Evolutionary conservation across 495 filamentous ascomycete species (phyloP), one percentile per base, ranked within the genome.

Genomic region (Neurospora sp.): DNA sequence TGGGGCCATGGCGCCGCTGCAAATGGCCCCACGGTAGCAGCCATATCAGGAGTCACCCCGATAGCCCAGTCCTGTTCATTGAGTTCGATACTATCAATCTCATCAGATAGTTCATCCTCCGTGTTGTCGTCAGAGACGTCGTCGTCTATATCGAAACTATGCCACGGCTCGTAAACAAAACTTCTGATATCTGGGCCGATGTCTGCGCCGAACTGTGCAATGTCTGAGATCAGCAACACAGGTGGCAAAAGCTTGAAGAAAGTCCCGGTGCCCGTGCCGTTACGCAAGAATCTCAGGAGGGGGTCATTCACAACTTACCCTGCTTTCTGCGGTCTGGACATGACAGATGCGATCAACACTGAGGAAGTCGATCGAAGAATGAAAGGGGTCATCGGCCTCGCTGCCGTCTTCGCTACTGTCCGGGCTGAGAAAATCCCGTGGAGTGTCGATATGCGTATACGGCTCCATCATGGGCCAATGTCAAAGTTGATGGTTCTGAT

Each of bases 281-380:
- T 19, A 9, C 24, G 15, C 54, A 19, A 66, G 28, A 8, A 31
- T 34, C 31, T 3, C 54, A 34, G 13, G 54, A 66, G 15, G 10
- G 5, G 19, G 1, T 19, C 34, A 6, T 66, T 66, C 21, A 71
- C 19, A 19, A 74, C 81, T 76, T 70, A 82, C 81, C 54, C 81
- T 73, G 54, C 72, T 73, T 70, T 77, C 76, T 31, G 77, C 75
- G 0, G 79, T 79, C 40, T 82, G 81, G n/a, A 80, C 72, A 66
- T 76, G 74, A 39, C 77, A 78, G 11, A 71, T 74, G 5, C 62
- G 71, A 34, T 73, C 72, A 42, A 81, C 74, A 19, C 73, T 37
- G 42, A 72, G 31, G 21, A 24, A 36, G 31, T 72, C 54, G 2
- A 24, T 24, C 4, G 10, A 13, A 24, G 45, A 15, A 59, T 11